phyloP scores from a whole-genome alignment of 805 yeast species.

The Saccharomyces paradoxus region DNA sequence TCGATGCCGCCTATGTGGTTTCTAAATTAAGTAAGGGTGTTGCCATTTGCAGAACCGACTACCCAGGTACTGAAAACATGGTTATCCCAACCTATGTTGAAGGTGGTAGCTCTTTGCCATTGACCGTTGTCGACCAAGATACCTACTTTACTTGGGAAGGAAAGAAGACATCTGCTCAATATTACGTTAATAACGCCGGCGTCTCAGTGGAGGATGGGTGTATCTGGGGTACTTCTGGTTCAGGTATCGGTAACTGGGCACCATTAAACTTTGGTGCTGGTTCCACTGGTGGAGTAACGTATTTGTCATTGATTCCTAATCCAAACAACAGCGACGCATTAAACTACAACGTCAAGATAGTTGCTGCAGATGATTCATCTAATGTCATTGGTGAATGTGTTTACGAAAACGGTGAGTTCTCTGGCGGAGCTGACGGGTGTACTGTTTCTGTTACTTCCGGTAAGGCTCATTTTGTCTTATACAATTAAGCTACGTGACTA shows the following conservation, averaged over 20 bases:
- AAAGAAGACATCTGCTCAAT: conserved; percentile 82
- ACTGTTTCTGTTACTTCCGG: conserved; percentile 86
- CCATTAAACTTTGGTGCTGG: conserved; percentile 96
- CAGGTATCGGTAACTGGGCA: conserved; percentile 96
- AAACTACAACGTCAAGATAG: conserved; percentile 73
- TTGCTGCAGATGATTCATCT: conserved; percentile 56
- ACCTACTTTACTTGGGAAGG: conserved; percentile 81
- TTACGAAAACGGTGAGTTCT: conserved; percentile 64
- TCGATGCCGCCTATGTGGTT: conserved; percentile 58
- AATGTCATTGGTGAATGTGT: conserved; percentile 66
- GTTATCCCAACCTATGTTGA: conserved; percentile 79
- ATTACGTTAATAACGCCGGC: conserved; percentile 96
- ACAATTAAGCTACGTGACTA: conserved; percentile 22
- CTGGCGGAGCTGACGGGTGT: conserved; percentile 72
- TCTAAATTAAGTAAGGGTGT: conserved; percentile 58
- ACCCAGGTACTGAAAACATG: conserved; percentile 99
- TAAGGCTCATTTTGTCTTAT: conserved; percentile 74
- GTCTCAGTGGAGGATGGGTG: conserved; percentile 87
- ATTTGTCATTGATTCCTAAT: conserved; percentile 89
- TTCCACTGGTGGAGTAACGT: conserved; percentile 58
- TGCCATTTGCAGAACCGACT: conserved; percentile 95
- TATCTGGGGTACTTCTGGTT: conserved; percentile 78
- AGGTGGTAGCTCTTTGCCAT: conserved; percentile 58
- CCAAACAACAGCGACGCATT: conserved; percentile 73
- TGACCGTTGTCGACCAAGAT: conserved; percentile 75